Conservation (phyloP, 73 alveolate species). For the Paramecium sonneborni region DNA sequence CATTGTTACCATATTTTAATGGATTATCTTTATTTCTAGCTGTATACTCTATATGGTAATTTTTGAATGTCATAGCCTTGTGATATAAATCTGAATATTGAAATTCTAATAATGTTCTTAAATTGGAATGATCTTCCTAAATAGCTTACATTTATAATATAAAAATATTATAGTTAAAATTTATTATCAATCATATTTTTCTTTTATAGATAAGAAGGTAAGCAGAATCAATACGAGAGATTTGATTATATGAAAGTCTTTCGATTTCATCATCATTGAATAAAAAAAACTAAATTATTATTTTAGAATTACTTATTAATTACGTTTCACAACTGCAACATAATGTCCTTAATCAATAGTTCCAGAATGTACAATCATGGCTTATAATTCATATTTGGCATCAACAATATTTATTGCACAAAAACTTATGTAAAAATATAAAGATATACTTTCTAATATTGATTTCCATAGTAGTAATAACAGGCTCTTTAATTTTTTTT, state of each 20-base stretch:
- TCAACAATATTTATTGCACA: background rate
- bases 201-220: background rate
- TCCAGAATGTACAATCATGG: background rate
- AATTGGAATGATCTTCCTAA: background rate
- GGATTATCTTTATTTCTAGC: background rate
- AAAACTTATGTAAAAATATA: background rate
- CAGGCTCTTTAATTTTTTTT: background rate
- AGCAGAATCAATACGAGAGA: background rate
- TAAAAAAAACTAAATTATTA: background rate
- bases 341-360: background rate
- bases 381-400: background rate
- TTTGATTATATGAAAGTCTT: background rate
- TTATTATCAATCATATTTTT: background rate
- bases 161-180: background rate
- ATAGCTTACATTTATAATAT: too few relatives aligned
- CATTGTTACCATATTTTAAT: background rate
- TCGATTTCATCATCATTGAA: slow-evolving; percentile 10
- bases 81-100: background rate
- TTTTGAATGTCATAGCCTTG: background rate
- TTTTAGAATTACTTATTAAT: background rate
- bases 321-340: background rate
- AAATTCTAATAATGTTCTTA: background rate
- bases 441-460: background rate
- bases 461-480: background rate
- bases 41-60: background rate